A percentile compares a stretch with the other conserved stretches of the same genome.
phyloP scores from a whole-genome alignment of 1,284 basidiomycete species.

The Fomes fomentarius region DNA sequence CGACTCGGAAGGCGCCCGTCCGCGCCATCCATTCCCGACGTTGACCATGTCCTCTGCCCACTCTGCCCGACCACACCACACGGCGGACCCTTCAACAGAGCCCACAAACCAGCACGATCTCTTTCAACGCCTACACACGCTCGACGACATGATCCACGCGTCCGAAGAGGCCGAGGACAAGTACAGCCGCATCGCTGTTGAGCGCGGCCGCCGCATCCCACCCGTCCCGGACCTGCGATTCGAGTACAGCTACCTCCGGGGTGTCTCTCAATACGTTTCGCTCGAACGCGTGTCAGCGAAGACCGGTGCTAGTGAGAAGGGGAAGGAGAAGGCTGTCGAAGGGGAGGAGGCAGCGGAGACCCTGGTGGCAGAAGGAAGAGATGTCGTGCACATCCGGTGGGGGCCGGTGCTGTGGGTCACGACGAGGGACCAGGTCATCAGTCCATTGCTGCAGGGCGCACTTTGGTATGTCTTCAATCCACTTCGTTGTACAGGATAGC shows the following conservation, averaged over 20 bases:
- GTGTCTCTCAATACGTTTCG: constrained; percentile 57
- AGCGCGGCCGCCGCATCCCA: constrained; percentile 22
- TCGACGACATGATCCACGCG: constrained; percentile 20
- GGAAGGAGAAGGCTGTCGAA: constrained; percentile 28
- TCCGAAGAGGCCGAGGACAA: constrained; percentile 17
- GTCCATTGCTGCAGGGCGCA: constrained; percentile 71
- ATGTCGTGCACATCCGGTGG: constrained; percentile 60
- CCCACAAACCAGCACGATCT: constrained; percentile 17
- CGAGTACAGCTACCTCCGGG: constrained; percentile 68
- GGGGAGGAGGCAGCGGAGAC: constrained; percentile 20
- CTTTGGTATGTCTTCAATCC: constrained; percentile 51
- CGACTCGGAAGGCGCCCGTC: too few relatives aligned
- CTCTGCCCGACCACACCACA: too few relatives aligned
- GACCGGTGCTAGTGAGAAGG: constrained; percentile 38
- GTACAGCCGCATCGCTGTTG: constrained; percentile 12
- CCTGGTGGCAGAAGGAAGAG: constrained; percentile 24
- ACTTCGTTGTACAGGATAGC: background rate
- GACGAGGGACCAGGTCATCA: constrained; percentile 66
- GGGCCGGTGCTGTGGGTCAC: constrained; percentile 63
- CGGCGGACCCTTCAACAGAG: too few relatives aligned
- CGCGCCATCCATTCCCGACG: too few relatives aligned
- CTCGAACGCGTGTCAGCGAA: constrained; percentile 33
- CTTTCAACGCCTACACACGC: constrained; percentile 16
- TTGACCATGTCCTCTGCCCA: too few relatives aligned
- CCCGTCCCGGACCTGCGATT: constrained; percentile 67